Base-by-base conservation (phyloP, 768 basidiomycete genomes). In the Suillus hirtellus region DNA sequence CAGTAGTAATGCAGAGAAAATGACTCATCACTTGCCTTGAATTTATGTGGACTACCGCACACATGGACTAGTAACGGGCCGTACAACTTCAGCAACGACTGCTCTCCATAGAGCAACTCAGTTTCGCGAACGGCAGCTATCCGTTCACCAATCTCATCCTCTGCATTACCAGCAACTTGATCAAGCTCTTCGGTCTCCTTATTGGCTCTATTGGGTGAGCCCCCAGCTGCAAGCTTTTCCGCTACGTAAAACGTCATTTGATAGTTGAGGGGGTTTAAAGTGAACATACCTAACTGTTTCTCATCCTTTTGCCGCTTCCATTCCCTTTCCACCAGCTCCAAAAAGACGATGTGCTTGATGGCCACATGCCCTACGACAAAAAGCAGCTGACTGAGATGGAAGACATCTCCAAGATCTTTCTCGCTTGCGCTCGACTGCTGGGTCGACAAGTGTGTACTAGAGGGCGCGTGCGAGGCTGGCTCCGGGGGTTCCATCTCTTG, bases 241-340 rank as follows among this genome's bases (percentile, higher is more conserved):
- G 84, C 88, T 87, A 67, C 1, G 53, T 24, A 17, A 59, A 60
- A 12, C 9, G 17, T 69, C 4, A 69, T 15, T n/a, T 24, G 2
- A 21, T 11, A 54, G 6, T 60, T 31, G n/a, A 34, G 42, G 49
- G 9, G 2, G 40, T 9, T 19, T 56, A 55, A 47, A 56, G 35
- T 46, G 5, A 14, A 74, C 86, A 44, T 67, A 93, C 95, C 89
- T 63, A 88, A 80, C 24, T 89, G 87, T 65, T 86, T 89, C 71
- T 92, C 93, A 64, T 97, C 95, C 78, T 97, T 98, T 75, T 96
- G 90, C 11, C 96, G 80, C 78, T 99, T 99, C 87, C 93, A 92
- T 72, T 99, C 96, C 42, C 96, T 80, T 74, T 99, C 97, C 24
- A 98, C 90, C 56, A 97, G 81, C 73, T 99, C 97, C 21, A 99